A percentile compares a stretch with the other conserved stretches of the same genome.
phyloP scores from a whole-genome alignment of 2,329 filamentous ascomycete species.

The Leptographium flavum region DNA sequence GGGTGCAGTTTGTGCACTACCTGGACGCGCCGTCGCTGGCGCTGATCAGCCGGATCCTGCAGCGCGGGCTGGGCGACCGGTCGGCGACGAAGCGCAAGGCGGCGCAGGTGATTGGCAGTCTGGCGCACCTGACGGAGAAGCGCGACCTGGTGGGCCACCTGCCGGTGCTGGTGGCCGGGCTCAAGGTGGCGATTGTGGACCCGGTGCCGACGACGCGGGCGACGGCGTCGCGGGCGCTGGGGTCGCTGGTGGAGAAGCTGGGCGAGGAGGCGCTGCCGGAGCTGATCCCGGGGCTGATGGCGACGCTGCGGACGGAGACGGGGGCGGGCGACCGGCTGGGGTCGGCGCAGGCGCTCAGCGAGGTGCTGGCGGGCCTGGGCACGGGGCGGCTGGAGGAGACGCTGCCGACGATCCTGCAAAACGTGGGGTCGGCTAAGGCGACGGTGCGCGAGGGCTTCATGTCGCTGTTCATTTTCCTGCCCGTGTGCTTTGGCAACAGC shows the following conservation, averaged over 20 bases:
- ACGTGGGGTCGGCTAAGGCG: slow-evolving; percentile 80
- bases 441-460: slow-evolving; percentile 96
- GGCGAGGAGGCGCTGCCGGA: slow-evolving; percentile 94
- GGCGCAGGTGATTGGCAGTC: slow-evolving; percentile 91
- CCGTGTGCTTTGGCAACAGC: slow-evolving; percentile 96
- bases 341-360: slow-evolving; percentile 88
- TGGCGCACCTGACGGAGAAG: slow-evolving; percentile 91
- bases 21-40: slow-evolving; percentile 94
- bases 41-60: slow-evolving; percentile 85
- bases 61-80: slow-evolving; percentile 78
- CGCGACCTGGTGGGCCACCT: slow-evolving; percentile 86
- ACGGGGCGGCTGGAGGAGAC: slow-evolving; percentile 90
- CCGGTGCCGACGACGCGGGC: slow-evolving; percentile 93
- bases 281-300: slow-evolving; percentile 94
- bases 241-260: slow-evolving; percentile 94
- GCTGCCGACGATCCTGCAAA: slow-evolving; percentile 87
- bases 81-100: slow-evolving; percentile 95
- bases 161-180: slow-evolving; percentile 78
- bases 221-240: slow-evolving; percentile 88
- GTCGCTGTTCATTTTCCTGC: slow-evolving; percentile 98
- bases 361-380: slow-evolving; percentile 89
- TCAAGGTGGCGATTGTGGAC: slow-evolving; percentile 82
- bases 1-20: slow-evolving; percentile 96
- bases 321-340: slow-evolving; percentile 91
- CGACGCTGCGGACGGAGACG: slow-evolving; percentile 92